Percentiles rank a stretch among this genome's conserved stretches.
Conservation (phyloP, 208 protist species). For the Leishmania turanica region DNA sequence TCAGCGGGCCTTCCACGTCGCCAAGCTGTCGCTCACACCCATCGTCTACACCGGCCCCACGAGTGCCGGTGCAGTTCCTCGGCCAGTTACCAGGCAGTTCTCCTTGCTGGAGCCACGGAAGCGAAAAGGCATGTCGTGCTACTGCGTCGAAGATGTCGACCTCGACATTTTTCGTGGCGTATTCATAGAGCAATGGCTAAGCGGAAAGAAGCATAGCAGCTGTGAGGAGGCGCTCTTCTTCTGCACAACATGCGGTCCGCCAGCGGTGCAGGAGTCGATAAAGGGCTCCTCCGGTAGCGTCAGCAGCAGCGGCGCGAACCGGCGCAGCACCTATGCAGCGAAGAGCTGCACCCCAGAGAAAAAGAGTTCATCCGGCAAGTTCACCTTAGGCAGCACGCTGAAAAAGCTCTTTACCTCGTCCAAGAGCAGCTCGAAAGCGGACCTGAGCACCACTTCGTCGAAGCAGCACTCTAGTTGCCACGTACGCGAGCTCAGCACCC, state of each 20-base stretch:
- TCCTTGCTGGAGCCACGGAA: constrained; percentile 40
- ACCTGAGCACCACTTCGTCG: constrained; percentile 6
- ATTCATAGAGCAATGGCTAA: constrained; percentile 51
- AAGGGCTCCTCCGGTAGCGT: constrained; percentile 2
- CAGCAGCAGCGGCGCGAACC: not conserved
- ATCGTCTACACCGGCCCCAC: constrained; percentile 28
- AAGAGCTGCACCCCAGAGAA: constrained; percentile 17
- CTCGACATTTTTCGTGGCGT: constrained; percentile 49
- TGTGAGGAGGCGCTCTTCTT: constrained; percentile 48
- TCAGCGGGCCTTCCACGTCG: constrained; percentile 7
- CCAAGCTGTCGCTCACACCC: constrained; percentile 31
- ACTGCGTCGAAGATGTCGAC: constrained; percentile 45
- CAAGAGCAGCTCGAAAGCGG: constrained; percentile 26
- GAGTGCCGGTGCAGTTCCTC: constrained; percentile 13
- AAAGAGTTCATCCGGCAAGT: constrained; percentile 21
- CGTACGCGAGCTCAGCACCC: constrained; percentile 19
- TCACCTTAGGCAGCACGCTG: constrained; percentile 14
- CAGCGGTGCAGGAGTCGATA: constrained; percentile 35
- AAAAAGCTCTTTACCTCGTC: constrained; percentile 33
- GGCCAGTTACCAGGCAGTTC: constrained; percentile 15
- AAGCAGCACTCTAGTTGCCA: constrained; percentile 4
- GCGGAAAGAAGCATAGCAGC: constrained; percentile 24
- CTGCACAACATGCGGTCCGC: constrained; percentile 46
- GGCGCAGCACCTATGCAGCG: not conserved
- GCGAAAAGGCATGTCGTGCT: constrained; percentile 36